Percentiles rank a stretch among this genome's conserved stretches.
phyloP scores from a whole-genome alignment of 1,284 basidiomycete species.

The Sanghuangporus baumii region DNA sequence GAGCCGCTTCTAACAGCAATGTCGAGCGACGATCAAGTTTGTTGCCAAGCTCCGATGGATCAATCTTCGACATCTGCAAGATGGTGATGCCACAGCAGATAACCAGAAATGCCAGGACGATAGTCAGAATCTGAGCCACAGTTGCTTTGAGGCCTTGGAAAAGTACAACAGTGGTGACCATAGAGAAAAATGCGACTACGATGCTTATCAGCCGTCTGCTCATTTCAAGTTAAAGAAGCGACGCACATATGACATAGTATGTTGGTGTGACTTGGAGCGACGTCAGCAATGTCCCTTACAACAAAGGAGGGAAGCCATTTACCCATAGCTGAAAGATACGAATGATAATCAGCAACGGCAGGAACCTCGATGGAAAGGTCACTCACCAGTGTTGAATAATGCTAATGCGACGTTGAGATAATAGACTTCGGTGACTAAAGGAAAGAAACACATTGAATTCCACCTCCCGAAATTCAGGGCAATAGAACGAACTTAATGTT shows the following conservation, averaged over 20 bases:
- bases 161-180: slow-evolving; percentile 46
- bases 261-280: slow-evolving; percentile 43
- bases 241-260: slow-evolving; percentile 52
- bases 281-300: slow-evolving; percentile 24
- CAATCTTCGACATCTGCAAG: slow-evolving; percentile 63
- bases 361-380: background rate
- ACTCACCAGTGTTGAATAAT: slow-evolving; percentile 52
- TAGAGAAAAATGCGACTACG: slow-evolving; percentile 47
- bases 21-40: slow-evolving; percentile 83
- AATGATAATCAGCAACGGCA: background rate
- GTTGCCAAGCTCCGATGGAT: slow-evolving; percentile 38
- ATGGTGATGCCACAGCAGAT: slow-evolving; percentile 56
- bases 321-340: slow-evolving; percentile 27
- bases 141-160: slow-evolving; percentile 60
- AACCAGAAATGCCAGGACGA: slow-evolving; percentile 54
- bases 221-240: background rate
- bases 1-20: slow-evolving; percentile 75
- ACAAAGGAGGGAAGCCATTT: slow-evolving; percentile 13
- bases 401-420: slow-evolving; percentile 69
- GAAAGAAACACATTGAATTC: background rate
- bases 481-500: slow-evolving; percentile 34
- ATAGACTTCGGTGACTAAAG: slow-evolving; percentile 48
- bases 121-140: slow-evolving; percentile 48
- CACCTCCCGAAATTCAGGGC: background rate
- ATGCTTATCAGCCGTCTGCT: background rate